Conservation (phyloP, 495 filamentous ascomycete genomes). For the Podospora sp. region DNA sequence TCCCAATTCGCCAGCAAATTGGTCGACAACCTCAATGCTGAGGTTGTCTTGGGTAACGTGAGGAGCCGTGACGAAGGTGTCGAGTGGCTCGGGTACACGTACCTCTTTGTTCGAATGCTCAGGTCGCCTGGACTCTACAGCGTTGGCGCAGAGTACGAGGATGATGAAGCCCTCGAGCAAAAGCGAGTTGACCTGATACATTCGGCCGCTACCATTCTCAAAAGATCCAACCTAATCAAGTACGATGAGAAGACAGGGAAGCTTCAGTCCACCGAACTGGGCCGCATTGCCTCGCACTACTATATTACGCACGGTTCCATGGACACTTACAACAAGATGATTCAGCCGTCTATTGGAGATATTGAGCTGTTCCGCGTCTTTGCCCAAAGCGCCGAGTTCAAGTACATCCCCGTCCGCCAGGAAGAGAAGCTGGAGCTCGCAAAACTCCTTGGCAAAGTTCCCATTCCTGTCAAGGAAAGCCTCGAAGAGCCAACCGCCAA, state of each 20-base stretch:
- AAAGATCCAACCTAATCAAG: slow-evolving; percentile 84
- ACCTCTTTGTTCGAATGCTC: slow-evolving; percentile 97
- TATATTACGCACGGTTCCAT: slow-evolving; percentile 97
- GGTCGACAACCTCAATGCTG: slow-evolving; percentile 95
- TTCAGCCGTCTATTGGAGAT: slow-evolving; percentile 86
- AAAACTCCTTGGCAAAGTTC: slow-evolving; percentile 85
- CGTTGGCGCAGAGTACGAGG: slow-evolving; percentile 92
- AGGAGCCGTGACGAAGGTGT: slow-evolving; percentile 91
- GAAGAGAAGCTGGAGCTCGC: slow-evolving; percentile 97
- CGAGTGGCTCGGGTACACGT: slow-evolving; percentile 98
- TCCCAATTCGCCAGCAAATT: slow-evolving; percentile 92
- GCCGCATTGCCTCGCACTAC: slow-evolving; percentile 94
- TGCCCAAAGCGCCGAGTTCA: slow-evolving; percentile 96
- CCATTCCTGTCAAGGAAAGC: slow-evolving; percentile 94
- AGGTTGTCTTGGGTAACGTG: slow-evolving; percentile 95
- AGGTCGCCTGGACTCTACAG: slow-evolving; percentile 94
- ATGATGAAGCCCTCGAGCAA: slow-evolving; percentile 89
- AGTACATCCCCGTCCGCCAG: slow-evolving; percentile 96
- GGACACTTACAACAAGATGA: slow-evolving; percentile 92
- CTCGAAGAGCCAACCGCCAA: slow-evolving; percentile 97
- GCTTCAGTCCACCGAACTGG: slow-evolving; percentile 89
- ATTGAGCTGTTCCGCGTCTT: slow-evolving; percentile 99
- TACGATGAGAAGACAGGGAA: slow-evolving; percentile 94
- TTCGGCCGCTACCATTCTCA: slow-evolving; percentile 85
- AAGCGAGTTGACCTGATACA: slow-evolving; percentile 96